Evolutionary conservation across 202 grass and related monocot species (phyloP), one percentile per base, ranked within the genome.

Genomic region (Carex sylvatica): DNA sequence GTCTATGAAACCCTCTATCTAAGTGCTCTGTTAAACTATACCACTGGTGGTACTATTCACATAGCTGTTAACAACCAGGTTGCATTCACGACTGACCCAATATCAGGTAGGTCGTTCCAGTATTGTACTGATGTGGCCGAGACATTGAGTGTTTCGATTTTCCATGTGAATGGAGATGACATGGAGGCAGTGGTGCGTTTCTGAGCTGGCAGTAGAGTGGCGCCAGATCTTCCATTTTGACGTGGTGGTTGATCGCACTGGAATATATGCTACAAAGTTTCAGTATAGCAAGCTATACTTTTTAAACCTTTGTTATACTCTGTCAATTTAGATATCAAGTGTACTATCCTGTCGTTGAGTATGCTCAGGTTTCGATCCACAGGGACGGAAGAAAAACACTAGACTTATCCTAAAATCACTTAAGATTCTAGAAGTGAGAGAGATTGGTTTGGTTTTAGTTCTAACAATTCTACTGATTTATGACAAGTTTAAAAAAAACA

Each of bases 91-190:
- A 97, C 94, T 10, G 94, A 97, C 83, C 94, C 94, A 70, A 87
- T 61, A 55, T 84, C 94, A 3, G 92, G 94, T 22, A 94, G 94
- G 81, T 97, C 94, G 76, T 94, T 90, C 12, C 90, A 97, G 67
- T 97, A 97, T 65, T 97, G 94, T 53, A 97, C 94, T 1, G 94
- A 97, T 88, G 94, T 94, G 3, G 94, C 94, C 9, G 94, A 97
- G 84, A 90, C 94, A 0, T 78, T 97, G 42, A 84, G 86, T 22
- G 92, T 38, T 54, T 92, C 94, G 44, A 97, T 94, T 59, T 89
- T 97, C 84, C 94, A 97, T 78, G 94, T 94, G 28, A 94, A 97
- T 81, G 94, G 94, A 0, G 94, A 97, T 61, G 94, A 97, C 84
- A 84, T 97, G 86, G 94, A 97, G 83, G 92, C 92, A 40, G 94